Conservation (phyloP, 2,329 filamentous ascomycete genomes). For the Fusarium sp. region DNA sequence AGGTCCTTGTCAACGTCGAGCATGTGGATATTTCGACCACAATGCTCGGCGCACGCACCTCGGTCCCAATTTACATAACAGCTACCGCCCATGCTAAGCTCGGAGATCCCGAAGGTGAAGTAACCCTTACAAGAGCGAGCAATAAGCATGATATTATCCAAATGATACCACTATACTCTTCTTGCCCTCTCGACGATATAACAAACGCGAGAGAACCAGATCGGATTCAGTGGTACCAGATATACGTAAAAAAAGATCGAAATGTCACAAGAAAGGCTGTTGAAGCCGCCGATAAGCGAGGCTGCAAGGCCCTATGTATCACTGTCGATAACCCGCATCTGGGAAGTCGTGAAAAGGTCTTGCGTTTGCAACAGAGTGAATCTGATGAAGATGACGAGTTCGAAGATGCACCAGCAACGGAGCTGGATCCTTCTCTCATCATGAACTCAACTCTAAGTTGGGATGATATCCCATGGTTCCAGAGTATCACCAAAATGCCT, state of each 20-base stretch:
- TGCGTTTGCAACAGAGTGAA: slow-evolving; percentile 3
- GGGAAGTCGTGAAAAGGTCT: slow-evolving; percentile 24
- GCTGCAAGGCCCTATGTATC: slow-evolving; percentile 26
- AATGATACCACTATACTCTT: slow-evolving; percentile 33
- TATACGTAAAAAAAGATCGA: slow-evolving; percentile 29
- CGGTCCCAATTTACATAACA: slow-evolving; percentile 21
- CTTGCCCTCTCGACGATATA: background rate
- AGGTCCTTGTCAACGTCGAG: slow-evolving; percentile 26
- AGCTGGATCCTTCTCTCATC: slow-evolving; percentile 27
- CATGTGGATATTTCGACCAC: slow-evolving; percentile 19
- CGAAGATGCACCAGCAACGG: slow-evolving; percentile 22
- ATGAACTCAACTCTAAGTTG: slow-evolving; percentile 83
- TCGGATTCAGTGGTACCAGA: slow-evolving; percentile 23
- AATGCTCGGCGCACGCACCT: slow-evolving; percentile 1
- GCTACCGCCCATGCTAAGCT: slow-evolving; percentile 28
- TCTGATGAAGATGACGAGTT: background rate
- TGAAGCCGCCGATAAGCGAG: slow-evolving; percentile 12
- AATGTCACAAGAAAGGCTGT: slow-evolving; percentile 6
- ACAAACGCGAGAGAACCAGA: background rate
- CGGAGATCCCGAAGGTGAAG: slow-evolving; percentile 19
- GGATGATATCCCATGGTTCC: slow-evolving; percentile 94
- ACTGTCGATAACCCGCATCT: slow-evolving; percentile 29
- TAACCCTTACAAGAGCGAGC: slow-evolving; percentile 12
- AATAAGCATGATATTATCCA: slow-evolving; percentile 19
- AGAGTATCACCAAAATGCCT: slow-evolving; percentile 88